Conservation (phyloP, 2,329 filamentous ascomycete genomes). For the Ceratocystis smalleyi region DNA sequence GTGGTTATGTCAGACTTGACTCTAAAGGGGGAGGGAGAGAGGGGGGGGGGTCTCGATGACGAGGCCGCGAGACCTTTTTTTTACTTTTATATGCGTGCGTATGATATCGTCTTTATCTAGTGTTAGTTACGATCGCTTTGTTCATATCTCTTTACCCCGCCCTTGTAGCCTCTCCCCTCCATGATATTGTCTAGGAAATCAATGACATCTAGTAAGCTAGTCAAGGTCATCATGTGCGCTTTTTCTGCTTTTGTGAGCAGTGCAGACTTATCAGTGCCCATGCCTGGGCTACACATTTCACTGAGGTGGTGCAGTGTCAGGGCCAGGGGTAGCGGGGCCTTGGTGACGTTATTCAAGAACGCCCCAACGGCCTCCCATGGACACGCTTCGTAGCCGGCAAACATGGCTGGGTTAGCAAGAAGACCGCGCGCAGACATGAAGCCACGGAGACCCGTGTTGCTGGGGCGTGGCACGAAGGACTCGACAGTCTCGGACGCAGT, state of each 20-base stretch:
- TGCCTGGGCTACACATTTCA: constrained; percentile 49
- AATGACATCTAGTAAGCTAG: constrained; percentile 41
- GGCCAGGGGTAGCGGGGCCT: constrained; percentile 45
- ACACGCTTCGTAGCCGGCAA: constrained; percentile 40
- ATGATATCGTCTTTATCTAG: constrained; percentile 4
- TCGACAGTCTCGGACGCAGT: constrained; percentile 20
- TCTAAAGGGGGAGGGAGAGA: too few species aligned
- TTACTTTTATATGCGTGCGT: neutral
- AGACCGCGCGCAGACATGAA: constrained; percentile 58
- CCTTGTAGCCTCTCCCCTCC: constrained; percentile 20
- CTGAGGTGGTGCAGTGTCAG: constrained; percentile 49
- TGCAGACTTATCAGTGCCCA: constrained; percentile 34
- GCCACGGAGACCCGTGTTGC: constrained; percentile 38
- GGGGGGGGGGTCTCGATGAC: neutral
- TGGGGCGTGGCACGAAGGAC: constrained; percentile 21
- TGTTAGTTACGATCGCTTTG: neutral
- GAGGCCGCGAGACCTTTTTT: neutral
- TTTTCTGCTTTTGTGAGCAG: constrained; percentile 44
- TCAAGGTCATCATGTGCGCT: constrained; percentile 32
- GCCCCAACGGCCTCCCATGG: constrained; percentile 47
- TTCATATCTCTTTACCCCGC: neutral
- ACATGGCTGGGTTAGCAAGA: constrained; percentile 51
- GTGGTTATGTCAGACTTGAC: neutral
- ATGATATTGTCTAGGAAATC: constrained; percentile 43
- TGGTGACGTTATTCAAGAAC: constrained; percentile 44